Evolutionary conservation across 73 alveolate genomes (phyloP).

Genomic region (Paramecium biaurelia): DNA sequence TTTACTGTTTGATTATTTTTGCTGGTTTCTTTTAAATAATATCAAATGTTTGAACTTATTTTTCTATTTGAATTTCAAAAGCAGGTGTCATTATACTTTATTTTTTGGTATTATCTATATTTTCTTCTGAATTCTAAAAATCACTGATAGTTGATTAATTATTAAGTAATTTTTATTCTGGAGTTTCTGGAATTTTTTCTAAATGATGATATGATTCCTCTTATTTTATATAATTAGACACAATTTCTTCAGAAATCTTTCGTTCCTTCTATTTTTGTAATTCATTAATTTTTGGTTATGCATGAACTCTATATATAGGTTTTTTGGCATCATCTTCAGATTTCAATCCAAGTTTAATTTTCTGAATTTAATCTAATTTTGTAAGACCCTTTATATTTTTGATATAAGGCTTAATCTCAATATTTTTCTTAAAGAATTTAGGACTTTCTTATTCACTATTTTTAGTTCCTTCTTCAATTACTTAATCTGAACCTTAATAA

Average conservation of each 20-base stretch:
- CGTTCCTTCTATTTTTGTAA: not conserved
- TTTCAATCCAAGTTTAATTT: not conserved
- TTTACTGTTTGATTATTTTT: not conserved
- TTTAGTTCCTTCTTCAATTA: not conserved
- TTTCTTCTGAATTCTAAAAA: not conserved
- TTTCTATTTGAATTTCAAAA: not conserved
- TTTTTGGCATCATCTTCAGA: slow-evolving; percentile 39
- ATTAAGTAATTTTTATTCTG: not conserved
- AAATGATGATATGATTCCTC: not conserved
- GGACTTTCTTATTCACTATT: not conserved
- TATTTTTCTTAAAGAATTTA: not conserved
- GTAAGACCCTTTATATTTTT: not conserved
- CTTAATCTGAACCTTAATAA: not conserved
- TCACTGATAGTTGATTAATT: not conserved
- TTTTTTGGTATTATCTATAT: not conserved
- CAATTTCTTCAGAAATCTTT: not conserved
- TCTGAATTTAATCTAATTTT: not conserved
- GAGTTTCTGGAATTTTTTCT: slow-evolving; percentile 33
- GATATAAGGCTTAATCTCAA: not conserved
- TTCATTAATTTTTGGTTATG: not conserved
- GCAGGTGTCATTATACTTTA: not conserved
- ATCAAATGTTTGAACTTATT: not conserved
- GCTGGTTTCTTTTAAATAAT: not conserved
- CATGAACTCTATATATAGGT: not conserved
- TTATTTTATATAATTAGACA: not conserved